Evolutionary conservation across 163 green algal species (phyloP).

Genomic region (Chlorella variabilis): DNA sequence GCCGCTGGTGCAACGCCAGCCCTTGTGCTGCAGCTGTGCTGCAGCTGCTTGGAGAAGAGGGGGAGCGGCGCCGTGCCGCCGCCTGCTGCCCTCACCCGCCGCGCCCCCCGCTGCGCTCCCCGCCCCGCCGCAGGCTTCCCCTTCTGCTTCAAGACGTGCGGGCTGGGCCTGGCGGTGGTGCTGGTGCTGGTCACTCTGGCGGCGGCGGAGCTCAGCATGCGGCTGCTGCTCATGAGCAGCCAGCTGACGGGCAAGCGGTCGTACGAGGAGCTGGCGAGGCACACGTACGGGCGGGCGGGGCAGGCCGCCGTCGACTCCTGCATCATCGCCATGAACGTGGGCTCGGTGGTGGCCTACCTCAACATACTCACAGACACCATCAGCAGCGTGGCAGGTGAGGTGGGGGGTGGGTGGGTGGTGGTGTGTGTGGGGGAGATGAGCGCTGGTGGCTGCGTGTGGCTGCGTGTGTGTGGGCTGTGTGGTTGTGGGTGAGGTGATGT

Average conservation of each 20-base stretch:
- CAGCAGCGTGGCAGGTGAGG: conserved; percentile 54
- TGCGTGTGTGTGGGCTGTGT: too few species aligned
- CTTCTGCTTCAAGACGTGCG: conserved; percentile 78
- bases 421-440: neutral
- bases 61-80: too few species aligned
- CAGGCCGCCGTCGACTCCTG: conserved; percentile 44
- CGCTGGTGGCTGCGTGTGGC: neutral
- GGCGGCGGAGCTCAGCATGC: conserved; percentile 63
- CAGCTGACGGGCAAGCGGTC: conserved; percentile 68
- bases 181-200: conserved; percentile 73
- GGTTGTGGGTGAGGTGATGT: too few species aligned
- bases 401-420: neutral
- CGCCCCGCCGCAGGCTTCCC: conserved; percentile 58
- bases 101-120: too few species aligned
- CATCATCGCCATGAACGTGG: conserved; percentile 59
- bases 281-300: conserved; percentile 55
- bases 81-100: neutral
- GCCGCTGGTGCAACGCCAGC: neutral
- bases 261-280: conserved; percentile 76
- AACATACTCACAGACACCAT: conserved; percentile 86
- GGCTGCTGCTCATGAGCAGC: conserved; percentile 74
- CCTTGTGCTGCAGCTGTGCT: too few species aligned
- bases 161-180: conserved; percentile 70
- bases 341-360: conserved; percentile 77
- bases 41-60: too few species aligned